These are phyloP conservation scores for Kluyveromyces sp. DNA, from an alignment of 1,139 yeast species.

Conservation along the genomic window DNA sequence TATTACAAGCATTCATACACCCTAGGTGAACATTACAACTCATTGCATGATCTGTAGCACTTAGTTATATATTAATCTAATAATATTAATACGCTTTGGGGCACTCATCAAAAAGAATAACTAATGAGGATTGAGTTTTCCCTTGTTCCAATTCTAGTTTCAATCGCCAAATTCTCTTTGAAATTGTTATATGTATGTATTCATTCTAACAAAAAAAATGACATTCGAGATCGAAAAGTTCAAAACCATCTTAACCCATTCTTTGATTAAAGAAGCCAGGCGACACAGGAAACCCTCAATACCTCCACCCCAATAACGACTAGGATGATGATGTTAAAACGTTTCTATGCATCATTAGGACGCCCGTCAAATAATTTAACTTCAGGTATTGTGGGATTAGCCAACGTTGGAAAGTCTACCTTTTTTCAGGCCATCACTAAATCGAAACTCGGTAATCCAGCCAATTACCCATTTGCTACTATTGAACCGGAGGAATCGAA, in stretches of 20 bases:
- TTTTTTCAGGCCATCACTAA: constrained; percentile 67
- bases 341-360: constrained; percentile 14
- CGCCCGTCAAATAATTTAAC: constrained; percentile 25
- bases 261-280: neutral
- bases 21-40: constrained; percentile 91
- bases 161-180: too few species aligned
- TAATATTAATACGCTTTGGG: too few species aligned
- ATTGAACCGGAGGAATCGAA: constrained; percentile 66
- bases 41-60: constrained; percentile 45
- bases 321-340: neutral
- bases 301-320: neutral
- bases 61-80: too few species aligned
- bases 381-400: constrained; percentile 60
- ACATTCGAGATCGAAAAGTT: neutral
- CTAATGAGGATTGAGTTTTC: too few species aligned
- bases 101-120: too few species aligned
- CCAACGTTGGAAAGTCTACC: constrained; percentile 70
- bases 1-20: constrained; percentile 83
- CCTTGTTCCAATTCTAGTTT: too few species aligned
- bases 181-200: neutral
- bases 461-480: constrained; percentile 75
- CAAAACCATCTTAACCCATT: neutral
- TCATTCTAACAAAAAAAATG: too few species aligned
- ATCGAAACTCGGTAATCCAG: constrained; percentile 63
- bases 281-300: neutral